phyloP scores from a whole-genome alignment of 331 rosid genomes.

The Pyrus hybrid region DNA sequence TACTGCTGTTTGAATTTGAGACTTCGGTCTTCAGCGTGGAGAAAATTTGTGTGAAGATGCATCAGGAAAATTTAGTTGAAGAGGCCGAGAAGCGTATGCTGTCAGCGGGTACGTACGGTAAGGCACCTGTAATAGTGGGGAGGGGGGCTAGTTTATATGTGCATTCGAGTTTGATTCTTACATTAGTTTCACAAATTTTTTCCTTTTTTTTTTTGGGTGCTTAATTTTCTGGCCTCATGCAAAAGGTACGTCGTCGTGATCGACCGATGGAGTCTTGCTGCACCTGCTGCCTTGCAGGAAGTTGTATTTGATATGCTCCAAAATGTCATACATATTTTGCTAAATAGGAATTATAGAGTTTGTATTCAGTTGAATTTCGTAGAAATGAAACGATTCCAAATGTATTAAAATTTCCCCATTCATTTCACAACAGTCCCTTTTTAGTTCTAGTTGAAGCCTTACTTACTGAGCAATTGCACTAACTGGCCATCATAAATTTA shows the following conservation, averaged over 20 bases:
- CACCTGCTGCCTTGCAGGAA: slow-evolving; percentile 32
- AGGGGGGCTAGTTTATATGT: slow-evolving; percentile 23
- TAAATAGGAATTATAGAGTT: slow-evolving; percentile 33
- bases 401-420: slow-evolving; percentile 14
- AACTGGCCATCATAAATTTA: no score
- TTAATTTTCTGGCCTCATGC: slow-evolving; percentile 21
- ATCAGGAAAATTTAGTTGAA: slow-evolving; percentile 8
- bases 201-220: slow-evolving; percentile 28
- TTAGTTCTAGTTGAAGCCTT: neutral
- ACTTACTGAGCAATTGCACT: neutral
- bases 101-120: slow-evolving; percentile 5
- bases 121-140: slow-evolving; percentile 5
- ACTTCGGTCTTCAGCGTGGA: slow-evolving; percentile 27
- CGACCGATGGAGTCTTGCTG: slow-evolving; percentile 15
- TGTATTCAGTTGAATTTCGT: slow-evolving; percentile 14
- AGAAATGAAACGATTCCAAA: slow-evolving; percentile 12
- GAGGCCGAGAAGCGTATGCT: slow-evolving; percentile 25
- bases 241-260: slow-evolving; percentile 6
- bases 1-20: slow-evolving; percentile 31
- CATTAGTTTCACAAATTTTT: slow-evolving; percentile 17
- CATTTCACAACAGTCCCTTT: neutral
- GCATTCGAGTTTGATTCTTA: slow-evolving; percentile 31
- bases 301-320: slow-evolving; percentile 37
- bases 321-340: slow-evolving; percentile 36
- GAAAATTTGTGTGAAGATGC: slow-evolving; percentile 12